Base-by-base conservation (phyloP, 768 basidiomycete species). In the Phanerochaete carnosa region DNA sequence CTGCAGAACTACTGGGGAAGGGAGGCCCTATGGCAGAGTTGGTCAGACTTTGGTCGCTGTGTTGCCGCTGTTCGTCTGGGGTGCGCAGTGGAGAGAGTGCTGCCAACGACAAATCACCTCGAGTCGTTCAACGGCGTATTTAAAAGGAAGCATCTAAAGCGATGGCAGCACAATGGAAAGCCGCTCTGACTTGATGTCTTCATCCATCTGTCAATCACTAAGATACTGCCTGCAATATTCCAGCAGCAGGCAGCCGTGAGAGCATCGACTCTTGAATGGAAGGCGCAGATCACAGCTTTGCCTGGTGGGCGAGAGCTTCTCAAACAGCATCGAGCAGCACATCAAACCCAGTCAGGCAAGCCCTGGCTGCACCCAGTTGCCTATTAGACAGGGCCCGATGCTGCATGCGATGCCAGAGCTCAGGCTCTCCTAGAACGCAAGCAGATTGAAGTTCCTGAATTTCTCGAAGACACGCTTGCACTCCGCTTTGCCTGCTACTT, bases 81-180 rank as follows among this genome's bases (percentile, higher is more conserved):
- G 0, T 45, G 61, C 11, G 33, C 60, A 1, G 49, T 77, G 13
- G 69, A 74, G 0, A 66, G 64, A 2, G 69, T 79, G 1, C 29
- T 77, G 4, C 65, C 73, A 0, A 79, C 77, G 6, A 78, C 75
- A 28, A 79, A 79, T 49, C 76, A 77, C 56, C 69, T 78, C 11
- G 75, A 79, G 61, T 70, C 73, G 1, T 77, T 78, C 65, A 78
- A 78, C 53, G 63, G 69, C 4, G 43, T 71, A 11, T 60, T 78
- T 1, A 77, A 79, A 62, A 49, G 62, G 1, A 74, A 70, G 35
- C 62, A 75, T 46, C 23, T 78, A 0, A 64, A 30, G 0, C 65
- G 60, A 28, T 71, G 65, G 66, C 69, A 72, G 45, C 66, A 65
- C 13, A 64, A 62, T 29, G 74, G 75, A 6, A 62, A 64, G 3